A percentile compares a stretch with the other conserved stretches of the same genome.
Conservation (phyloP, 345 rosid genomes). For the Aurinia saxatilis region DNA sequence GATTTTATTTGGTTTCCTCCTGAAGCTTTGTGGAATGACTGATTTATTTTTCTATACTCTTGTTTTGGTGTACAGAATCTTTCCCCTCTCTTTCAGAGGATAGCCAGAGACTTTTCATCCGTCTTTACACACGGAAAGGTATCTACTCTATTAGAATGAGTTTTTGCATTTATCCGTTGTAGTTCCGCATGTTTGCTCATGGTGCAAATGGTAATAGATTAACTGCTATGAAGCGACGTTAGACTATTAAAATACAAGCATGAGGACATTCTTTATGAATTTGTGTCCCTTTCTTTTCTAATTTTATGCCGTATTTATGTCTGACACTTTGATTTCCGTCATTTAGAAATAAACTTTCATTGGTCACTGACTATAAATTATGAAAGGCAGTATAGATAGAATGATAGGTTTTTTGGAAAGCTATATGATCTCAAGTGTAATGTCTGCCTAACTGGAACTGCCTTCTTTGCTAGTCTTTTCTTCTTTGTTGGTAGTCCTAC, state of each 20-base stretch:
- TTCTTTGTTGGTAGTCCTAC: neutral
- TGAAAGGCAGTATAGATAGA: neutral
- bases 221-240: no score
- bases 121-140: constrained; percentile 90
- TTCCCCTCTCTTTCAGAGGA: constrained; percentile 53
- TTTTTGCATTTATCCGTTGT: neutral
- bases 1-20: neutral
- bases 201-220: no score
- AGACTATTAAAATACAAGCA: no score
- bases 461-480: neutral
- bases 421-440: neutral
- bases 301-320: neutral
- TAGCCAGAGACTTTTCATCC: constrained; percentile 81
- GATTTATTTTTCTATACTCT: neutral
- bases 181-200: neutral
- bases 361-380: neutral
- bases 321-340: neutral
- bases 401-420: neutral
- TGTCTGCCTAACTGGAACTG: constrained; percentile 1
- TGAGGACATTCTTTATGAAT: no score
- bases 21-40: neutral
- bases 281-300: neutral
- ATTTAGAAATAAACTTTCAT: neutral
- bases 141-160: neutral
- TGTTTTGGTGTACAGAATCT: constrained; percentile 49